These are phyloP conservation scores for Persicaria maculosa DNA, from an alignment of 148 eudicot species.

Conservation along the genomic window DNA sequence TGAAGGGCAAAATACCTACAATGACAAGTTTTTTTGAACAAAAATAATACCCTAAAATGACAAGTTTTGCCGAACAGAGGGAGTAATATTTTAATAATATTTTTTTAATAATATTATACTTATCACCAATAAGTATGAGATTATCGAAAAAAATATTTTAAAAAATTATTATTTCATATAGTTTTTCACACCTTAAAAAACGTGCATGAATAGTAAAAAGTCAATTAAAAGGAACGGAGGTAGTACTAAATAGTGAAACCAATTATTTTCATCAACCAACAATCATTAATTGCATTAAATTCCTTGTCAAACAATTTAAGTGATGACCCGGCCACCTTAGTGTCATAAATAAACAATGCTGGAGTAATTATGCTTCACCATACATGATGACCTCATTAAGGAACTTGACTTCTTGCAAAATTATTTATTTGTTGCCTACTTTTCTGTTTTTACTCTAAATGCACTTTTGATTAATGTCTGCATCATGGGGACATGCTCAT, in stretches of 20 bases:
- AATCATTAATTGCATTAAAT: neutral
- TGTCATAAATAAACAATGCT: neutral
- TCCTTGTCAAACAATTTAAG: slow-evolving; percentile 3
- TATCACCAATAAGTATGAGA: too few relatives aligned
- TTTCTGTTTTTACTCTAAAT: neutral
- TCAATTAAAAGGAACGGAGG: too few relatives aligned
- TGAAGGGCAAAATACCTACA: too few relatives aligned
- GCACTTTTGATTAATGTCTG: neutral
- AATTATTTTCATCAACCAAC: slow-evolving; percentile 1
- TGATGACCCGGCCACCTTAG: neutral
- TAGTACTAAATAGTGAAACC: neutral
- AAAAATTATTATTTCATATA: too few relatives aligned
- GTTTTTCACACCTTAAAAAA: too few relatives aligned
- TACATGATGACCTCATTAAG: neutral
- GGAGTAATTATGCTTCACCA: neutral
- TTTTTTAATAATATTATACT: too few relatives aligned
- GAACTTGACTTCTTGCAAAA: neutral
- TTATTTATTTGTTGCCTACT: neutral
- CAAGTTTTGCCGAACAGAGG: too few relatives aligned
- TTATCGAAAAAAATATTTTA: too few relatives aligned
- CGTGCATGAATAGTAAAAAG: too few relatives aligned
- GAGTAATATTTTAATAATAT: too few relatives aligned
- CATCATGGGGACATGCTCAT: neutral
- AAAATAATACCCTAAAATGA: too few relatives aligned
- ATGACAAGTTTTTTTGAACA: too few relatives aligned